These are phyloP conservation scores for Tuber magnatum DNA, from an alignment of 495 filamentous ascomycete species.

Conservation along the genomic window DNA sequence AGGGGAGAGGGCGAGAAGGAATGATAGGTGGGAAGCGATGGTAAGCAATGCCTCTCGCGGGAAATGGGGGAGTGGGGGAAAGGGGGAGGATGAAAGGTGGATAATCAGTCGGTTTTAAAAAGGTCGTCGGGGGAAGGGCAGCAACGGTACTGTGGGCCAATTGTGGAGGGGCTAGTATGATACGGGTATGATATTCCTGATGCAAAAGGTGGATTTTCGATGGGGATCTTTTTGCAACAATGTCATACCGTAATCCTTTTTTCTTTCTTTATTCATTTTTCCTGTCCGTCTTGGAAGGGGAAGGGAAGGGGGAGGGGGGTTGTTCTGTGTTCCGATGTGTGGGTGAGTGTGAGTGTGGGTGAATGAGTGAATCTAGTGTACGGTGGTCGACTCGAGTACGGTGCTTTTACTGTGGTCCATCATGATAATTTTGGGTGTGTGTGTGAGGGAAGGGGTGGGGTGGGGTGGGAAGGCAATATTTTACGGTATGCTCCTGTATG, in stretches of 20 bases:
- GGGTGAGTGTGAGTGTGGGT: neutral
- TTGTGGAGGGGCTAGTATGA: slow-evolving; percentile 19
- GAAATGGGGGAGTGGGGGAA: slow-evolving; percentile 21
- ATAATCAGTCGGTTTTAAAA: neutral
- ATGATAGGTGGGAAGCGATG: neutral
- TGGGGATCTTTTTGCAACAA: slow-evolving; percentile 1
- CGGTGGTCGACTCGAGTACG: too few relatives aligned
- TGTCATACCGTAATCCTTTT: neutral
- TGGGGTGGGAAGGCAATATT: neutral
- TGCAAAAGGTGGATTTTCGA: slow-evolving; percentile 35
- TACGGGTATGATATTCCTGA: slow-evolving; percentile 30
- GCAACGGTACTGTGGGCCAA: neutral
- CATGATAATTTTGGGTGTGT: neutral
- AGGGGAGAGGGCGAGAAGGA: slow-evolving; percentile 10
- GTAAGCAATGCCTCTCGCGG: slow-evolving; percentile 5
- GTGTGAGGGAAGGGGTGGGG: neutral
- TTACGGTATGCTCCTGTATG: neutral
- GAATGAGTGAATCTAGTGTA: neutral
- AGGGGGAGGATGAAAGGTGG: slow-evolving; percentile 2
- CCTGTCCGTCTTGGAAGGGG: neutral
- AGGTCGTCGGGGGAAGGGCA: slow-evolving; percentile 17
- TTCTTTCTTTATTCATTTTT: slow-evolving; percentile 2
- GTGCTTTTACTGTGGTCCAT: neutral
- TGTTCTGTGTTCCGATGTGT: neutral
- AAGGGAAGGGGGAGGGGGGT: slow-evolving; percentile 13